A percentile compares a stretch with the other conserved stretches of the same genome.
Conservation (phyloP, 2,329 filamentous ascomycete species). For the Phoma herbarum region DNA sequence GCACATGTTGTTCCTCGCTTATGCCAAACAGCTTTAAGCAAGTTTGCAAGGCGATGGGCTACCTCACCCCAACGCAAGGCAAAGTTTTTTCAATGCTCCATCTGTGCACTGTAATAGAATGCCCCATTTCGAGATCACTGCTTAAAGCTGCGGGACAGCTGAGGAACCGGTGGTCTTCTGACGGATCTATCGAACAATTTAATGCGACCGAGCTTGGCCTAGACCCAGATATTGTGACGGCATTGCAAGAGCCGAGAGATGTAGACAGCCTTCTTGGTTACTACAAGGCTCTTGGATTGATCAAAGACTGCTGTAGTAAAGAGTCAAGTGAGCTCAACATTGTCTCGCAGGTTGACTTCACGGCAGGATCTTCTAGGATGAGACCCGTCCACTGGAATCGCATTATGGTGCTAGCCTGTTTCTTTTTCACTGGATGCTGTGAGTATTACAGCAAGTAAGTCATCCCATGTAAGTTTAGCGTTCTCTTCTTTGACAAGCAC, state of each 20-base stretch:
- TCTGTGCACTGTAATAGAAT: neutral
- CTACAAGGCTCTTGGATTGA: neutral
- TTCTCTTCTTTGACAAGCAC: neutral
- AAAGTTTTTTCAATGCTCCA: neutral
- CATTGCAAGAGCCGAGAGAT: neutral
- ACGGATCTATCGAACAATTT: neutral
- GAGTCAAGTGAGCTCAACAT: neutral
- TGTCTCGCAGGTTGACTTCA: neutral
- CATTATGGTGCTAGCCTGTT: neutral
- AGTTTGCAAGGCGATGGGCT: neutral
- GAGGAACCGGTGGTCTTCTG: neutral
- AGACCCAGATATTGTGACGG: neutral
- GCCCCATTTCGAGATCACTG: neutral
- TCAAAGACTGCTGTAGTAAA: neutral
- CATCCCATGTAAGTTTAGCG: neutral
- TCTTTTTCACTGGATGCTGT: neutral
- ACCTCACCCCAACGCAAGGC: neutral
- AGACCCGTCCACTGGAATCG: neutral
- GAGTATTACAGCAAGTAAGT: neutral
- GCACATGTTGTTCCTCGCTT: neutral
- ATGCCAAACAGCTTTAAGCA: neutral
- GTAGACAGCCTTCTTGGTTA: neutral
- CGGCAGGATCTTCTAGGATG: neutral
- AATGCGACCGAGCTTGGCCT: neutral
- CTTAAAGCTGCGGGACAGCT: neutral